Evolutionary conservation across 495 filamentous ascomycete genomes (phyloP).

Genomic region (Penicillium canescens): DNA sequence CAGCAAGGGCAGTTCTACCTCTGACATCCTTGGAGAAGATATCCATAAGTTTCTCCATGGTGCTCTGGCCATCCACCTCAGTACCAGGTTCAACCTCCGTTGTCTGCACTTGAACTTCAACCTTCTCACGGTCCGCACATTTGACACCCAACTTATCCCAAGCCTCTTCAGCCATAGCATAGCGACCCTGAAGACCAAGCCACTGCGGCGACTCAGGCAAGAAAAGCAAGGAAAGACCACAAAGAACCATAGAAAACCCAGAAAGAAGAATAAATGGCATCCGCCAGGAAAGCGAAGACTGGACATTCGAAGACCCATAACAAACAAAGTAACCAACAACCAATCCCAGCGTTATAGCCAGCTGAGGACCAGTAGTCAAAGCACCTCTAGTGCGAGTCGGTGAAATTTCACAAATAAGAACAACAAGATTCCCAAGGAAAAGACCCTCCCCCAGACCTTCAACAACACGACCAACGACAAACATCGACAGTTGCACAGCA

Average conservation of each 20-base stretch:
- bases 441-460: constrained; percentile 61
- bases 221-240: constrained; percentile 33
- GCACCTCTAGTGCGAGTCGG: constrained; percentile 51
- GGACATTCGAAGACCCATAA: constrained; percentile 53
- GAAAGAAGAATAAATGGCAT: constrained; percentile 52
- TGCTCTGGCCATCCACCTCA: neutral
- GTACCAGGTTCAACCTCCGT: neutral
- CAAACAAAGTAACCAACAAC: constrained; percentile 61
- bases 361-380: constrained; percentile 56
- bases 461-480: constrained; percentile 55
- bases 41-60: constrained; percentile 19
- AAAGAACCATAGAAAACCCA: constrained; percentile 38
- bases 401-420: constrained; percentile 63
- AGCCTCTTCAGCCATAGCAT: constrained; percentile 32
- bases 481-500: constrained; percentile 49
- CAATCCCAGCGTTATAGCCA: constrained; percentile 53
- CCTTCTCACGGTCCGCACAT: constrained; percentile 52
- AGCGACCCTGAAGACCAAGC: constrained; percentile 42
- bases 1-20: constrained; percentile 34
- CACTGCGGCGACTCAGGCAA: constrained; percentile 52
- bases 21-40: constrained; percentile 45
- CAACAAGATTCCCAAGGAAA: constrained; percentile 56
- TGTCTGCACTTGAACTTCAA: constrained; percentile 19
- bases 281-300: constrained; percentile 58
- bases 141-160: constrained; percentile 51